Evolutionary conservation across 495 filamentous ascomycete genomes (phyloP), one percentile per base, ranked within the genome.

Genomic region (Coniosporium apollinis): DNA sequence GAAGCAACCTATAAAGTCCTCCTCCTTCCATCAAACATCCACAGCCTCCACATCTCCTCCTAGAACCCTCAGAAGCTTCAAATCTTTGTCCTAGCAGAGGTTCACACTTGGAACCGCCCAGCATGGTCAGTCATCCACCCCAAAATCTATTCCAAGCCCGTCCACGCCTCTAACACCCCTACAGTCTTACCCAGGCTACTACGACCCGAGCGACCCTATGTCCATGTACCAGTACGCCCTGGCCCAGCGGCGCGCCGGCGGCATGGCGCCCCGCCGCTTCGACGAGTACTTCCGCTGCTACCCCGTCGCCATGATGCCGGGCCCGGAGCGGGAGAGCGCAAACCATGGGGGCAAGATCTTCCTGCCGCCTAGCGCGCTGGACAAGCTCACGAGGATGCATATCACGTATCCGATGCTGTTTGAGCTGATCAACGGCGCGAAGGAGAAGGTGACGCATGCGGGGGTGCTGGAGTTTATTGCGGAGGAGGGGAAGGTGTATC

Each of bases 231-330:
- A 55, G 24, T 39, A 44, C 14, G 46, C 47, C 19, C 57, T 61
- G 54, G 34, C 50, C 19, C 28, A 36, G 5, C 48, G 47, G 18
- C 30, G 30, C 30, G 2, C 9, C 13, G 44, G 45, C 2, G 52
- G 52, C 30, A 54, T 54, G 24, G 46, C 61, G 19, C 49, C 61
- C 14, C 69, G 71, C 33, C 82, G 87, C 35, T 97, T 96, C 61
- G 86, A 97, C 58, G 91, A 94, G 57, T 94, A 89, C 56, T 94
- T 91, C 55, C 79, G 89, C 21, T 92, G 83, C 61, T 97, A 96
- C 49, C 91, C 89, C 14, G 66, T 91, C 39, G 73, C 76, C 46
- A 94, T 96, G 84, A 70, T 92, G 39, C 82, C 87, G n/a, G 84
- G 89, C 5, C 72, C 82, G 16, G 89, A 94, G 44, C 69, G 87